These are phyloP conservation scores for Hanseniaspora valbyensis DNA, from an alignment of 805 yeast species.

Conservation along the genomic window DNA sequence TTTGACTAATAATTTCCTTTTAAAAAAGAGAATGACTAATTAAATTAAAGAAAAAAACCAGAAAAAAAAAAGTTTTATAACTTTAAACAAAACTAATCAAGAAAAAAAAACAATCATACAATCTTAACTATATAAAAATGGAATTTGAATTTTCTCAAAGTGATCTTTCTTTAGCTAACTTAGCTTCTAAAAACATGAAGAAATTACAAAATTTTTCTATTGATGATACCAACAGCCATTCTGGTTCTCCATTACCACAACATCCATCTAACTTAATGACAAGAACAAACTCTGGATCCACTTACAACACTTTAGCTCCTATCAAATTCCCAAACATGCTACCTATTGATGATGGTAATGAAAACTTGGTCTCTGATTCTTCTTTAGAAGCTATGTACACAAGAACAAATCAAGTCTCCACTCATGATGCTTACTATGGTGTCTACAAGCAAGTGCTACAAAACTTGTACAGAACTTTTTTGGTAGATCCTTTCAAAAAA, in stretches of 20 bases:
- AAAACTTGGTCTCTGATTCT: slow-evolving; percentile 14
- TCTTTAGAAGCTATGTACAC: slow-evolving; percentile 14
- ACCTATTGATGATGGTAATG: slow-evolving; percentile 15
- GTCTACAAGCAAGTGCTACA: slow-evolving; percentile 60
- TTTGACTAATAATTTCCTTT: too few relatives aligned
- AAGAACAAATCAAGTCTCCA: slow-evolving; percentile 10
- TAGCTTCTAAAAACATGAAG: slow-evolving; percentile 15
- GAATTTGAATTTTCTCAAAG: slow-evolving; percentile 9
- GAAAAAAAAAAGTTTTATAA: too few relatives aligned
- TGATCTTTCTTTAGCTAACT: slow-evolving; percentile 12
- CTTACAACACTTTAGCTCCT: slow-evolving; percentile 43
- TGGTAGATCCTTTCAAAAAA: slow-evolving; percentile 35
- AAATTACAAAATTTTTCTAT: neutral
- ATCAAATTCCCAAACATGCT: slow-evolving; percentile 44
- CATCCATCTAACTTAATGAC: neutral
- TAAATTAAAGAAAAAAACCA: too few relatives aligned
- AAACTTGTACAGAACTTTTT: slow-evolving; percentile 63
- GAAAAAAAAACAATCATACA: neutral
- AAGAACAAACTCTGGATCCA: slow-evolving; percentile 12
- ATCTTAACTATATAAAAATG: neutral
- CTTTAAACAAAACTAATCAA: neutral
- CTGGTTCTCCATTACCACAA: neutral
- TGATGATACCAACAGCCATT: neutral
- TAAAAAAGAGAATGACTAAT: too few relatives aligned
- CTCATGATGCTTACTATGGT: slow-evolving; percentile 20